Evolutionary conservation across 2,329 filamentous ascomycete genomes (phyloP).

Genomic region (Davidsoniella neocaledoniae): DNA sequence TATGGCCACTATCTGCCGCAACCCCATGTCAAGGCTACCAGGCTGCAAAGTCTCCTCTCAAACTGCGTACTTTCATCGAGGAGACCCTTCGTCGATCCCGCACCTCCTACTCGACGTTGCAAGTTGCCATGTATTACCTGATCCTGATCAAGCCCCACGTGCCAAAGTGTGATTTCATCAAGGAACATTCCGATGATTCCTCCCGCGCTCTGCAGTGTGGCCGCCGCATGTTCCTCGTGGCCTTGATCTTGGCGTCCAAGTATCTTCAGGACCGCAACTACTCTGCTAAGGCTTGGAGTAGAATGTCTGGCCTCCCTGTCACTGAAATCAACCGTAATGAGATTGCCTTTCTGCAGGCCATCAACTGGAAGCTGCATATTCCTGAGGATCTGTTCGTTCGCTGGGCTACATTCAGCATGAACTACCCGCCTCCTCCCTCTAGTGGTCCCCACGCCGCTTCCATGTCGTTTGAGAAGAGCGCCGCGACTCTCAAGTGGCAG

Average conservation of each 20-base stretch:
- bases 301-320: slow-evolving; percentile 91
- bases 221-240: slow-evolving; percentile 90
- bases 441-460: slow-evolving; percentile 29
- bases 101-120: slow-evolving; percentile 92
- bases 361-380: slow-evolving; percentile 92
- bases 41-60: slow-evolving; percentile 62
- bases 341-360: slow-evolving; percentile 72
- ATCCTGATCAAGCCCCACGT: slow-evolving; percentile 86
- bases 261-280: slow-evolving; percentile 97
- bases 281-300: slow-evolving; percentile 94
- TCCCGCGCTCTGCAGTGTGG: slow-evolving; percentile 82
- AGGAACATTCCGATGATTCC: slow-evolving; percentile 62
- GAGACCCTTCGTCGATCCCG: slow-evolving; percentile 88
- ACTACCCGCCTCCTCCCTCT: slow-evolving; percentile 59
- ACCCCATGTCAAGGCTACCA: slow-evolving; percentile 52
- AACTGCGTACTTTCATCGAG: slow-evolving; percentile 89
- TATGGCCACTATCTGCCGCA: slow-evolving; percentile 83
- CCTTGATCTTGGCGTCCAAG: slow-evolving; percentile 90
- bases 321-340: slow-evolving; percentile 95
- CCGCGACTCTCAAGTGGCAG: slow-evolving; percentile 35
- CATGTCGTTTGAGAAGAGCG: background rate
- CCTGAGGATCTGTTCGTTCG: slow-evolving; percentile 74
- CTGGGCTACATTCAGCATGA: slow-evolving; percentile 85
- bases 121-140: slow-evolving; percentile 92
- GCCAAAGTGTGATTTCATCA: slow-evolving; percentile 39